These are phyloP conservation scores for Piper betle DNA, from an alignment of 164 flowering plant genomes.

Conservation along the genomic window DNA sequence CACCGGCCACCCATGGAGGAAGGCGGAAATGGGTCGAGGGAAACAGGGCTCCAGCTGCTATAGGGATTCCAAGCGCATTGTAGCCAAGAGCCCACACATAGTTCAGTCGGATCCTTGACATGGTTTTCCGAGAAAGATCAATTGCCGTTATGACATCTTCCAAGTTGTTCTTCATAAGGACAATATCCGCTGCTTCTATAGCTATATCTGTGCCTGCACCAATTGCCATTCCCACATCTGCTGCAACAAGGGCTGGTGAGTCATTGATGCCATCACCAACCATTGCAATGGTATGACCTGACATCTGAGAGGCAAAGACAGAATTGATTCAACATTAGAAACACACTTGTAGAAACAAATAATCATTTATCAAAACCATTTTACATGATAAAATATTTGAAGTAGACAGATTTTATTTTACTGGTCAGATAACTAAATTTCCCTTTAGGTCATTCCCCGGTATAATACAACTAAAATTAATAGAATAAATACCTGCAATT, in stretches of 20 bases:
- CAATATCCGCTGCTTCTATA: conserved; percentile 91
- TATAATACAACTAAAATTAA: not conserved
- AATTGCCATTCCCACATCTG: conserved; percentile 97
- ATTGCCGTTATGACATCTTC: conserved; percentile 90
- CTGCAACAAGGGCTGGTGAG: conserved; percentile 86
- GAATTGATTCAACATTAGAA: not conserved
- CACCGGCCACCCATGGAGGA: conserved; percentile 97
- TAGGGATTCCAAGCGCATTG: conserved; percentile 73
- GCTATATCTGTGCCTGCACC: conserved; percentile 95
- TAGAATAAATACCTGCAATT: conserved; percentile 49
- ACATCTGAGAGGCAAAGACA: conserved; percentile 26
- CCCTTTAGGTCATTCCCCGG: not conserved
- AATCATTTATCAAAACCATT: no score
- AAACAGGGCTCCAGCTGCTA: conserved; percentile 75
- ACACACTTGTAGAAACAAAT: not conserved
- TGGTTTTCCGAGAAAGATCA: conserved; percentile 77
- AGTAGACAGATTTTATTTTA: no score
- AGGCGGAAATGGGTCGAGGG: conserved; percentile 74
- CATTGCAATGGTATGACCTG: conserved; percentile 71
- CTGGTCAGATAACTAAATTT: not conserved
- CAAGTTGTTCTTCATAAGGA: conserved; percentile 74
- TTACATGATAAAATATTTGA: not conserved
- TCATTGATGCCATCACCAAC: conserved; percentile 97
- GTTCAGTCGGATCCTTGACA: conserved; percentile 61
- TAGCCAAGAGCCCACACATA: conserved; percentile 98